A percentile compares a stretch with the other conserved stretches of the same genome.
phyloP scores from a whole-genome alignment of 805 yeast genomes.

The Lipomyces sp. region DNA sequence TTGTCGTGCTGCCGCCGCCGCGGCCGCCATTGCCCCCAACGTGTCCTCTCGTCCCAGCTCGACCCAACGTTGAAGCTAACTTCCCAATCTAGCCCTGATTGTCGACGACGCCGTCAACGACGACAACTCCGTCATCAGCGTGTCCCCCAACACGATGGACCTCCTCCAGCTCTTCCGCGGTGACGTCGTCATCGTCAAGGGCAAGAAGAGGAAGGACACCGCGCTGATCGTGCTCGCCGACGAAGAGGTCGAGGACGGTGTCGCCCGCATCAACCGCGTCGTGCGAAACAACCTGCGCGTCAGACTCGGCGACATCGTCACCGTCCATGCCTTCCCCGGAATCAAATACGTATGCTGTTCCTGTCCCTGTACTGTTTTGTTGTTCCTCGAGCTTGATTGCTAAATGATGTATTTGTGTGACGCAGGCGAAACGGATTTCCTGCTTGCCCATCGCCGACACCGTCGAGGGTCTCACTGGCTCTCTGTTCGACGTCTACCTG shows the following conservation, averaged over 20 bases:
- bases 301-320: constrained; percentile 86
- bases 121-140: constrained; percentile 93
- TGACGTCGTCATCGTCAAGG: constrained; percentile 94
- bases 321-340: constrained; percentile 95
- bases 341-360: constrained; percentile 63
- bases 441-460: constrained; percentile 97
- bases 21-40: no score
- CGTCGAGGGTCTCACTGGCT: constrained; percentile 96
- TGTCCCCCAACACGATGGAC: constrained; percentile 95
- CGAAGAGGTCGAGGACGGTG: constrained; percentile 95
- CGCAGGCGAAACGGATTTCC: constrained; percentile 76
- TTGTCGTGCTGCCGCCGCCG: no score
- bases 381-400: not conserved
- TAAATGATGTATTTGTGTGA: no score
- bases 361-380: not conserved
- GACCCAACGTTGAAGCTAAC: no score
- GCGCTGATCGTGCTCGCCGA: constrained; percentile 93
- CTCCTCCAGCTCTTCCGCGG: constrained; percentile 92
- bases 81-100: constrained; percentile 50
- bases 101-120: constrained; percentile 97
- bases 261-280: constrained; percentile 89
- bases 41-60: no score
- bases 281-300: constrained; percentile 94
- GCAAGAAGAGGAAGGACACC: constrained; percentile 97
- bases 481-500: constrained; percentile 89